Conservation (phyloP, 805 yeast genomes). For the Nakazawaea anatomiae region DNA sequence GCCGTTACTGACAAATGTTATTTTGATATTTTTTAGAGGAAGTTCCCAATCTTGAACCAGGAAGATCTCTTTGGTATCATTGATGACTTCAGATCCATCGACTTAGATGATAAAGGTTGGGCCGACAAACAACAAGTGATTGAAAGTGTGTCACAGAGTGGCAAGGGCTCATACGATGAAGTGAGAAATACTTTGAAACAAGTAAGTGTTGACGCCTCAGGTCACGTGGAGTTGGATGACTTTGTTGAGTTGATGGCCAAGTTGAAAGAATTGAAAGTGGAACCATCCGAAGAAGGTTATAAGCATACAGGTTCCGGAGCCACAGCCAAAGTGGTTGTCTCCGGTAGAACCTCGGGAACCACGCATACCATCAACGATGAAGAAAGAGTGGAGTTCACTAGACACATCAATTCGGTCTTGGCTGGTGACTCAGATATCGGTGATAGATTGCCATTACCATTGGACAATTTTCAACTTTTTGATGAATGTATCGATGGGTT, state of each 20-base stretch:
- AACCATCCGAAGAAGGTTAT: conserved; percentile 21
- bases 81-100: conserved; percentile 83
- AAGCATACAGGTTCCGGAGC: conserved; percentile 40
- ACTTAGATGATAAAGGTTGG: conserved; percentile 89
- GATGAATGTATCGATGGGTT: conserved; percentile 97
- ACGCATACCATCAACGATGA: conserved; percentile 97
- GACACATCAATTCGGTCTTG: conserved; percentile 89
- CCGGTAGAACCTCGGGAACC: conserved; percentile 85
- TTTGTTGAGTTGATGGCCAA: conserved; percentile 81
- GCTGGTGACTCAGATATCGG: conserved; percentile 88
- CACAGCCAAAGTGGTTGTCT: conserved; percentile 73
- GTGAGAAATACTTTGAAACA: conserved; percentile 90
- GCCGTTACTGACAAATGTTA: no score
- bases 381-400: conserved; percentile 91
- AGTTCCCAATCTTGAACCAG: conserved; percentile 80
- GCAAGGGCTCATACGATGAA: conserved; percentile 81
- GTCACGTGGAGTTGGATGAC: conserved; percentile 94
- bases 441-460: conserved; percentile 79
- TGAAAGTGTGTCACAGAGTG: conserved; percentile 72
- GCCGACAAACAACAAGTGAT: conserved; percentile 88
- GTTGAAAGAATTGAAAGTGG: conserved; percentile 47
- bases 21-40: conserved; percentile 41
- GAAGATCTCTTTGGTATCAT: conserved; percentile 80
- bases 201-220: conserved; percentile 93
- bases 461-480: conserved; percentile 90